A percentile compares a stretch with the other conserved stretches of the same genome.
Conservation (phyloP, 768 basidiomycete species). For the Panaeolus papilionaceus region DNA sequence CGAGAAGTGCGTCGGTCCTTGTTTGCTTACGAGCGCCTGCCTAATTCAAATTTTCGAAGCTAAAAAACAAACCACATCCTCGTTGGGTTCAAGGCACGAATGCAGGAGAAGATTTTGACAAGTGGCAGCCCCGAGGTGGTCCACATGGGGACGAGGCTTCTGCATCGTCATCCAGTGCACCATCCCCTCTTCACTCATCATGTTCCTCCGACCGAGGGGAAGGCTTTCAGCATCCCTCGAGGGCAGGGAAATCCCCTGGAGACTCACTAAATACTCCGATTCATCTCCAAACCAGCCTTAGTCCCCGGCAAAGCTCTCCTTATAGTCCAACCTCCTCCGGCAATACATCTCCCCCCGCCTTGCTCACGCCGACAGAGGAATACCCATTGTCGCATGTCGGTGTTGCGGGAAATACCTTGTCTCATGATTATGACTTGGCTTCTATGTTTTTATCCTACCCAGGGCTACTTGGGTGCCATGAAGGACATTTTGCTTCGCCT, state of each 20-base stretch:
- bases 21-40: constrained; percentile 27
- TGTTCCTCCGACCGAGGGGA: constrained; percentile 38
- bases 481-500: constrained; percentile 27
- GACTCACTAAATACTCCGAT: constrained; percentile 14
- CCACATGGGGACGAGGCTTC: constrained; percentile 28
- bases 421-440: constrained; percentile 48
- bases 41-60: constrained; percentile 36
- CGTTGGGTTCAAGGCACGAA: constrained; percentile 61
- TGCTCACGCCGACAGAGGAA: constrained; percentile 55
- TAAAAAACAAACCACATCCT: constrained; percentile 78
- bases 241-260: not conserved
- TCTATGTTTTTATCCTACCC: constrained; percentile 48
- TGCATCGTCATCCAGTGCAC: constrained; percentile 30
- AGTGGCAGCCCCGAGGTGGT: constrained; percentile 33
- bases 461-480: constrained; percentile 33
- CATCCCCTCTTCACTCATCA: constrained; percentile 37
- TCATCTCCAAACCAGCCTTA: constrained; percentile 32
- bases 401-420: constrained; percentile 28
- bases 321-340: constrained; percentile 37
- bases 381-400: constrained; percentile 39
- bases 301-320: constrained; percentile 36
- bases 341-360: constrained; percentile 45
- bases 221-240: not conserved
- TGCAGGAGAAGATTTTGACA: constrained; percentile 38
- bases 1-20: constrained; percentile 58